Evolutionary conservation across 345 rosid species (phyloP).

Genomic region (Rhizophora mangle): DNA sequence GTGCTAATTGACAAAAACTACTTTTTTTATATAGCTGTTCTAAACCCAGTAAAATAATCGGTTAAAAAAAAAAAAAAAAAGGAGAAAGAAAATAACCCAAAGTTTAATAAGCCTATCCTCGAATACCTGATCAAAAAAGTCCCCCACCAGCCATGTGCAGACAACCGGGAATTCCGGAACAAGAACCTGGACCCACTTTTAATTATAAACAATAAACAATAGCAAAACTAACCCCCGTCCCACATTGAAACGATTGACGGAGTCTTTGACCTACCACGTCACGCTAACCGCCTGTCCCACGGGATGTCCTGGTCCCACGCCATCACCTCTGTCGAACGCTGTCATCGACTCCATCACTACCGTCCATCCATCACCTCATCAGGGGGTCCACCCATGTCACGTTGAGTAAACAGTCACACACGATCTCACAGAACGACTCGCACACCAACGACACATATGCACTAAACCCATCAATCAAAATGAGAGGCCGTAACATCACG

Average conservation of each 20-base stretch:
- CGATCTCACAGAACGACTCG: not conserved
- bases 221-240: no score
- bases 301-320: not conserved
- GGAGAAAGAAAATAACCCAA: not conserved
- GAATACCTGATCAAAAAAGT: slow-evolving; percentile 2
- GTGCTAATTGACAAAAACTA: not conserved
- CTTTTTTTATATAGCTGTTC: no score
- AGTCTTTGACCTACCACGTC: slow-evolving; percentile 8
- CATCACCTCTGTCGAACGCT: not conserved
- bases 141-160: not conserved
- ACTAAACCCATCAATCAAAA: slow-evolving; percentile 20
- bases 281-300: not conserved
- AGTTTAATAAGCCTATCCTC: slow-evolving; percentile 15
- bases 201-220: not conserved
- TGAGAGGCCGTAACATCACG: slow-evolving; percentile 23
- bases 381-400: no score
- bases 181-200: slow-evolving; percentile 2
- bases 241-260: slow-evolving; percentile 10
- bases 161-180: slow-evolving; percentile 16
- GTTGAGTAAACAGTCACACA: no score
- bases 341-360: not conserved
- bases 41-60: not conserved
- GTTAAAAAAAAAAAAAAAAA: not conserved
- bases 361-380: not conserved
- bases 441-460: slow-evolving; percentile 1